Evolutionary conservation across 805 yeast genomes (phyloP).

Genomic region (Starmerella scarabaei): DNA sequence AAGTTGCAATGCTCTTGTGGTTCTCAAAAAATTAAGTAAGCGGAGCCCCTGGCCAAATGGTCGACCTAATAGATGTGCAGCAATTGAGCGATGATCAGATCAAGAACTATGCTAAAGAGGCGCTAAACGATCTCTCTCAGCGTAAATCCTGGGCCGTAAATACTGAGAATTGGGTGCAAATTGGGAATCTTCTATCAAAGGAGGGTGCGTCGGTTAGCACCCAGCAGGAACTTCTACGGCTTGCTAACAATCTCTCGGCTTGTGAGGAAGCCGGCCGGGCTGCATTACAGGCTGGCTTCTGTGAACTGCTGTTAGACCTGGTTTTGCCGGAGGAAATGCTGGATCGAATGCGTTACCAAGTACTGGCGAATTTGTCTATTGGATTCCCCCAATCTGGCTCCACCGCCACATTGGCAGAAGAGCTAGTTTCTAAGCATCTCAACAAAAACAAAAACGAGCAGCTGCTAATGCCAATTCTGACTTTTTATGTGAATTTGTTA

Average conservation of each 20-base stretch:
- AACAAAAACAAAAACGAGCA: background rate
- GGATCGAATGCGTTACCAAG: conserved; percentile 9
- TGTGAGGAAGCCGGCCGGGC: background rate
- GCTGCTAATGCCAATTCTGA: background rate
- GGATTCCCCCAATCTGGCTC: too few relatives aligned
- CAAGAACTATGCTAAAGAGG: too few relatives aligned
- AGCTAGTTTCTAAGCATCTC: background rate
- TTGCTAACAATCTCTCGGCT: conserved; percentile 8
- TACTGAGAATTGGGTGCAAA: too few relatives aligned
- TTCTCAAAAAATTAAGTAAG: too few relatives aligned
- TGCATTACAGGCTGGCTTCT: conserved; percentile 5
- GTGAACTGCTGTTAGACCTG: background rate
- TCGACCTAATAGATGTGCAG: too few relatives aligned
- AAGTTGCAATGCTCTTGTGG: too few relatives aligned
- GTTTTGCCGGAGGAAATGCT: background rate
- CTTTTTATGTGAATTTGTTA: background rate
- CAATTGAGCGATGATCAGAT: too few relatives aligned
- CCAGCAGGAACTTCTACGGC: background rate
- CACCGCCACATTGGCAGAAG: too few relatives aligned
- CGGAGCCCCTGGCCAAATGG: too few relatives aligned
- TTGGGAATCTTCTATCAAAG: too few relatives aligned
- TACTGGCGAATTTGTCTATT: conserved; percentile 6
- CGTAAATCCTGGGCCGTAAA: too few relatives aligned
- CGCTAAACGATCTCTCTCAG: too few relatives aligned
- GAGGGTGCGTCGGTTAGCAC: background rate